Percentiles rank a stretch among this genome's conserved stretches.
These are phyloP conservation scores for Fusarium brevicatenulatum DNA, from an alignment of 2,329 filamentous ascomycete species.

Conservation along the genomic window DNA sequence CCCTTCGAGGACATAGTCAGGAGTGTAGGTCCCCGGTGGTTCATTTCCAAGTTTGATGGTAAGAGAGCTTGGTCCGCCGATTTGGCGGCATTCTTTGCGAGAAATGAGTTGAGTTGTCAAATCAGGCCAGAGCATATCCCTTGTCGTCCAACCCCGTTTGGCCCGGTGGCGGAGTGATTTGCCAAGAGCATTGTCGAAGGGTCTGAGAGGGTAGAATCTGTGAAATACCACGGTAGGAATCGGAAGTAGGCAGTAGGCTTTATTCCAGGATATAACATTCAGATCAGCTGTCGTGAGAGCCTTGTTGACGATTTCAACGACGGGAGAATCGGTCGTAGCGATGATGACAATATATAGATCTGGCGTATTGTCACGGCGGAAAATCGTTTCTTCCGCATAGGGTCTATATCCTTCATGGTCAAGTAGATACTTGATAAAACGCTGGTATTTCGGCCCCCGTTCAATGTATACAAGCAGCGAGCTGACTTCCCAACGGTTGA, in stretches of 20 bases:
- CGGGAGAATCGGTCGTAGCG: neutral
- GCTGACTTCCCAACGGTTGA: neutral
- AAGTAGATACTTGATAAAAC: neutral
- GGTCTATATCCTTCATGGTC: neutral
- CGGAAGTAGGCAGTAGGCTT: neutral
- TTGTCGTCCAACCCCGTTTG: neutral
- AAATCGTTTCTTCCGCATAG: neutral
- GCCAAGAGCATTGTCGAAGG: neutral
- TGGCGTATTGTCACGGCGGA: neutral
- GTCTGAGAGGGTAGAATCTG: neutral
- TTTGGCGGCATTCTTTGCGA: neutral
- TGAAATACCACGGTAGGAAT: neutral
- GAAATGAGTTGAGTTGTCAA: neutral
- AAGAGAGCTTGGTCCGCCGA: neutral
- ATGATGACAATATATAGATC: neutral
- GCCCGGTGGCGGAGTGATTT: neutral
- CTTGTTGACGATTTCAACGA: neutral
- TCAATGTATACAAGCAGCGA: neutral
- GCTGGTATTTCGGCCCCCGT: neutral
- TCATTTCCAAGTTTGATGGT: neutral
- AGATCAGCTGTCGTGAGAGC: neutral
- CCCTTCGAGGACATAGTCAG: neutral
- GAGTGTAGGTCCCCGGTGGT: neutral
- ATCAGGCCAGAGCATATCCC: neutral
- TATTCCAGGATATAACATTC: slow-evolving; percentile 2